phyloP scores from a whole-genome alignment of 108 stramenopile species.

The Skeletonema menzelii region DNA sequence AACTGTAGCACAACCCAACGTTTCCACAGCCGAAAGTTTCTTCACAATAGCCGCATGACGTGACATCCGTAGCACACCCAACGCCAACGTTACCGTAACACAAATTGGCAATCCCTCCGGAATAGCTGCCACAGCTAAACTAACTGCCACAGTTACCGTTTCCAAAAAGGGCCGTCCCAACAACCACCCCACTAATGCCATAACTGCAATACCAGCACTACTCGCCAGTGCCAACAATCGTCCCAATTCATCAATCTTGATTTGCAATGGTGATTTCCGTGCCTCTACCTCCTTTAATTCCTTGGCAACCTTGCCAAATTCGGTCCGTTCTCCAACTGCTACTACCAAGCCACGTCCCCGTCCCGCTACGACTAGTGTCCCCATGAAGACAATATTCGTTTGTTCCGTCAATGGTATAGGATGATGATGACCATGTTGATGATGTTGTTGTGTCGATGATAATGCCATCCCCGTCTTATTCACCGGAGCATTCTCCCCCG shows the following conservation, averaged over 20 bases:
- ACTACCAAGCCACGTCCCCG: constrained; percentile 89
- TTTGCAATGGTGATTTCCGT: constrained; percentile 90
- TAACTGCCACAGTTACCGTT: constrained; percentile 94
- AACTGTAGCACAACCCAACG: constrained; percentile 93
- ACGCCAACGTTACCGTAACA: constrained; percentile 87
- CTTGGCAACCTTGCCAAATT: constrained; percentile 91
- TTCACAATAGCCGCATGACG: constrained; percentile 89
- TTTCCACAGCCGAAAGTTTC: constrained; percentile 94
- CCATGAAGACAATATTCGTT: constrained; percentile 92
- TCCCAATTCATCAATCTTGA: constrained; percentile 96
- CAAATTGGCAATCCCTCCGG: constrained; percentile 94
- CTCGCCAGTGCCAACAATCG: constrained; percentile 76
- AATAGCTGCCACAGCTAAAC: constrained; percentile 97
- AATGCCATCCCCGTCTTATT: constrained; percentile 59
- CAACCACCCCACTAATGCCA: constrained; percentile 83
- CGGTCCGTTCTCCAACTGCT: constrained; percentile 85
- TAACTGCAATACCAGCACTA: constrained; percentile 82
- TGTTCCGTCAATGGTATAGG: constrained; percentile 76
- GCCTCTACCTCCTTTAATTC: constrained; percentile 79
- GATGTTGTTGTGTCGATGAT: too few species aligned
- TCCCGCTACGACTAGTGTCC: constrained; percentile 90
- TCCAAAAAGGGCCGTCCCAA: constrained; percentile 86
- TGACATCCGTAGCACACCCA: constrained; percentile 96
- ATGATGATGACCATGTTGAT: not conserved
- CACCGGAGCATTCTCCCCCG: constrained; percentile 91